Percentiles rank a stretch among this genome's conserved stretches.
Conservation (phyloP, 2,329 filamentous ascomycete genomes). For the Aspergillus luchuensis region DNA sequence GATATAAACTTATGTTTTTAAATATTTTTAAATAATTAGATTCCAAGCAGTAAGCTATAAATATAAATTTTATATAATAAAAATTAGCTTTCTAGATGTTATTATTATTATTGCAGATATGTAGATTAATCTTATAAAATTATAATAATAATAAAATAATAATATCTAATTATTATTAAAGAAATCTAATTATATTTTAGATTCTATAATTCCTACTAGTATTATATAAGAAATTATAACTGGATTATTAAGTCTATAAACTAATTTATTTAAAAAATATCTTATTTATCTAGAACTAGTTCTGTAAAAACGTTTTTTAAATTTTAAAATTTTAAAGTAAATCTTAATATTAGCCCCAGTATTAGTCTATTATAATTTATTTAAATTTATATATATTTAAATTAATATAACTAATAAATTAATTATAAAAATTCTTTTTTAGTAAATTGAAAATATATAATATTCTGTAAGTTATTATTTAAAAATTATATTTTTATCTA, state of each 20-base stretch:
- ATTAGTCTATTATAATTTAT: no score
- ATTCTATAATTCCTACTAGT: no score
- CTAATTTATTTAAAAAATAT: no score
- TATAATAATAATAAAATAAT: not conserved
- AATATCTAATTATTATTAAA: not conserved
- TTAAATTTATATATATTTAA: not conserved
- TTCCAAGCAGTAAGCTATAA: not conserved
- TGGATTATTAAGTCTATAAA: no score
- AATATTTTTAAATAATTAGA: no score
- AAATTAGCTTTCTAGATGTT: not conserved
- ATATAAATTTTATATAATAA: not conserved
- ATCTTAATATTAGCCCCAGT: no score
- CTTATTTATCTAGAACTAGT: no score
- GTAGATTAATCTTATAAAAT: not conserved
- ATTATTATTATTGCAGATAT: not conserved
- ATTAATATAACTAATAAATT: not conserved
- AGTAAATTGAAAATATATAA: not conserved
- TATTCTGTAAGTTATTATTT: not conserved
- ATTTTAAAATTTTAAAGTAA: no score
- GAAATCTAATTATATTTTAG: no score
- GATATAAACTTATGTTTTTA: not conserved
- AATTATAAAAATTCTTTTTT: not conserved
- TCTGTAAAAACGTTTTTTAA: no score
- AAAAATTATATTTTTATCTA: not conserved
- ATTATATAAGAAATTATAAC: no score